Base-by-base conservation (phyloP, 2,329 filamentous ascomycete genomes). In the Sporothrix inflata region DNA sequence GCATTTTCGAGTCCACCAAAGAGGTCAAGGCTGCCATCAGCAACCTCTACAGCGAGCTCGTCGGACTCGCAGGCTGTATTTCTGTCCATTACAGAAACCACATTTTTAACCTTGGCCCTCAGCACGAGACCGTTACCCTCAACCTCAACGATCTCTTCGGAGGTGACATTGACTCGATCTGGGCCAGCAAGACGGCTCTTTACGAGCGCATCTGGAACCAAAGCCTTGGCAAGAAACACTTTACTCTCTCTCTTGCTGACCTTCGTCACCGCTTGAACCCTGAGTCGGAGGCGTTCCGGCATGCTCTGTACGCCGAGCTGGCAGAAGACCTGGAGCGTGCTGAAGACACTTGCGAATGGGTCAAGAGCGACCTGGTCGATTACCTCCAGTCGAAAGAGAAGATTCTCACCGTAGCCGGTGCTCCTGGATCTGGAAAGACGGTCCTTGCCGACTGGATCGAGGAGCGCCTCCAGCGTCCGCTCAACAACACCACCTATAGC, bases 341-440 rank as follows among this genome's bases (percentile, higher is more conserved):
- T 0, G 81, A 83, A 38, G 81, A 81, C 60, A 83, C 81, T 0
- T 83, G 82, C 72, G 77, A 80, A 49, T 83, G 82, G 82, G 76
- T 83, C 61, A 79, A 80, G 72, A 76, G 75, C 1, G 77, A 78
- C 38, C 75, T 83, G 3, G 74, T 77, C 1, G 78, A 81, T 5
- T 83, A 83, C 72, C 76, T 82, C 19, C 73, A 78, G 19, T 77
- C 79, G 65, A 75, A 76, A 0, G 79, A 82, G 4, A 80, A 80
- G 61, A 73, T 81, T 0, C 74, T 83, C 19, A 79, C 78, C 11
- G 75, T 83, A 40, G 81, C 79, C 77, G 95, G 95, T 0, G 94
- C 94, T 1, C 88, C 89, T 3, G 92, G 90, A 0, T 92, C 92
- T 38, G 95, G 95, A 60, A 98, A 98, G 84, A 98, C 95, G 1